These are phyloP conservation scores for Balakata baccata DNA, from an alignment of 345 rosid species.

Conservation along the genomic window DNA sequence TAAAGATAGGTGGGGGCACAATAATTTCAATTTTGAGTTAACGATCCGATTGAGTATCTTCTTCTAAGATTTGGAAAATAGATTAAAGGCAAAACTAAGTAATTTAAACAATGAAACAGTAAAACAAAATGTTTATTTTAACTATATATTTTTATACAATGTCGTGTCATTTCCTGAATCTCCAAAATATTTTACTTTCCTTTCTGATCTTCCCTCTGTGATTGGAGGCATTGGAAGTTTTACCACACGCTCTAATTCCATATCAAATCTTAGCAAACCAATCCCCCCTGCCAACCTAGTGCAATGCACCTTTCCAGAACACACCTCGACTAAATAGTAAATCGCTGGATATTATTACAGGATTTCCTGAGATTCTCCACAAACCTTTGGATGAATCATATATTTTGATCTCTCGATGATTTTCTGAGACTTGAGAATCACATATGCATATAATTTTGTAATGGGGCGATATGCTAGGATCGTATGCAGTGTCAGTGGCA, in stretches of 20 bases:
- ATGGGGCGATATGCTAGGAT: conserved; percentile 17
- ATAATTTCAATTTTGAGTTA: too few relatives aligned
- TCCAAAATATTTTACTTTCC: conserved; percentile 30
- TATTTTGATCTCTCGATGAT: conserved; percentile 12
- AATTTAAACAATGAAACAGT: too few relatives aligned
- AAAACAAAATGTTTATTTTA: too few relatives aligned
- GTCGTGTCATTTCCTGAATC: too few relatives aligned
- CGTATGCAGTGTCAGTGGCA: conserved; percentile 22
- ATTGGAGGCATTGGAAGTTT: conserved; percentile 29
- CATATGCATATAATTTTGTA: conserved; percentile 27
- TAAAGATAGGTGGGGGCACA: too few relatives aligned
- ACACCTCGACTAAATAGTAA: conserved; percentile 21
- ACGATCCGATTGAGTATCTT: too few relatives aligned
- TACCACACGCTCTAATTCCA: conserved; percentile 14
- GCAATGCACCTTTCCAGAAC: conserved; percentile 27
- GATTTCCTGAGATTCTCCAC: conserved; percentile 23
- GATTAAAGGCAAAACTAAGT: too few relatives aligned
- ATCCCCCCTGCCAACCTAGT: conserved; percentile 25
- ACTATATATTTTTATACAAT: too few relatives aligned
- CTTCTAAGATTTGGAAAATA: too few relatives aligned
- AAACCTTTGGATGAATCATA: conserved; percentile 16
- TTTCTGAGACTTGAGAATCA: neutral
- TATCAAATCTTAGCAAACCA: conserved; percentile 13
- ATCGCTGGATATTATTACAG: neutral
- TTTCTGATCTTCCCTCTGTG: conserved; percentile 9